A percentile compares a stretch with the other conserved stretches of the same genome.
Evolutionary conservation across 1,284 basidiomycete genomes (phyloP).

Genomic region (Trichosporon inkin): DNA sequence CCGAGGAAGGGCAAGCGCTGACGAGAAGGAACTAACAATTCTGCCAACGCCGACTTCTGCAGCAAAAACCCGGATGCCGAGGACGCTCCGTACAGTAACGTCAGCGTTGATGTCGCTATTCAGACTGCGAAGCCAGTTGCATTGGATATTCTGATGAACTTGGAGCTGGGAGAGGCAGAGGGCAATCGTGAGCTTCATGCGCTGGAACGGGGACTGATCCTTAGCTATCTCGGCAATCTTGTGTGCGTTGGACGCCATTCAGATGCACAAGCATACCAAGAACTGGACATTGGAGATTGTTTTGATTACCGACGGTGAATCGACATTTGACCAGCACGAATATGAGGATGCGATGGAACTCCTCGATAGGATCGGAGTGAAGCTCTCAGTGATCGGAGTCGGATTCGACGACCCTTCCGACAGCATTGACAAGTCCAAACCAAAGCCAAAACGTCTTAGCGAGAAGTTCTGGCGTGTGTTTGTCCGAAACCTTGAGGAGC

Average conservation of each 20-base stretch:
- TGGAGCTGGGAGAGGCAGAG: conserved; percentile 54
- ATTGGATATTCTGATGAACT: conserved; percentile 66
- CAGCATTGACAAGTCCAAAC: conserved; percentile 42
- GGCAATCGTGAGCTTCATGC: conserved; percentile 41
- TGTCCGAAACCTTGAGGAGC: conserved; percentile 53
- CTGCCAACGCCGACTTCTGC: conserved; percentile 55
- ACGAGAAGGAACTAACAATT: conserved; percentile 65
- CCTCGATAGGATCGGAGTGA: conserved; percentile 59
- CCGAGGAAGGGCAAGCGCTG: neutral
- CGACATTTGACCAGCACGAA: conserved; percentile 53
- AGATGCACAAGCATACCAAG: conserved; percentile 56
- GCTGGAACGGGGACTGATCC: neutral
- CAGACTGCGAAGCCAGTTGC: conserved; percentile 70
- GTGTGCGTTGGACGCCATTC: conserved; percentile 69
- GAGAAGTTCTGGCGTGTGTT: conserved; percentile 66
- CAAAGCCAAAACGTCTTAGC: conserved; percentile 57
- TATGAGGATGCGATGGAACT: conserved; percentile 66
- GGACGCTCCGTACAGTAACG: conserved; percentile 60
- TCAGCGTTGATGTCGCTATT: conserved; percentile 72
- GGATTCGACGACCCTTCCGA: conserved; percentile 32
- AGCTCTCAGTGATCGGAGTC: conserved; percentile 58
- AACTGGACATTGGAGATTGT: conserved; percentile 79
- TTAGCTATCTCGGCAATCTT: conserved; percentile 81
- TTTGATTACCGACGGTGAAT: conserved; percentile 69
- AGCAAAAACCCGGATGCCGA: conserved; percentile 38